Conservation (phyloP, 225 moss, liverwort and hornwort genomes). For the Pseudoscleropodium purum region DNA sequence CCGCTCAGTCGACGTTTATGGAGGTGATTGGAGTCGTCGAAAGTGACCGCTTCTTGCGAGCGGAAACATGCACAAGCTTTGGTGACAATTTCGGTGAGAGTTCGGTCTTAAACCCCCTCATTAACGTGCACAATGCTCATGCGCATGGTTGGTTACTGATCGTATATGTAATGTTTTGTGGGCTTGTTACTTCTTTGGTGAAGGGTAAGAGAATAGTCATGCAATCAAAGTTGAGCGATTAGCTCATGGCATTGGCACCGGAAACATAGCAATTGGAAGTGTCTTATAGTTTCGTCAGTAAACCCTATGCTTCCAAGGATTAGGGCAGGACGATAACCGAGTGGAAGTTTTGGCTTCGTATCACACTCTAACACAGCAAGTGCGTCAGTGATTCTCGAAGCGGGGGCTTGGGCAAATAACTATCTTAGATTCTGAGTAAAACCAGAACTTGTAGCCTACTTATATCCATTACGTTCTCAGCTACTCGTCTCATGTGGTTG, state of each 20-base stretch:
- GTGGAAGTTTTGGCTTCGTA: background rate
- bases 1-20: slow-evolving; percentile 50
- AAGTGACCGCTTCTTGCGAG: slow-evolving; percentile 51
- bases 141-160: background rate
- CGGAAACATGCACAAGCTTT: slow-evolving; percentile 75
- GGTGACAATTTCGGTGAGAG: slow-evolving; percentile 78
- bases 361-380: too few species aligned
- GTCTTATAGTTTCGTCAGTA: background rate
- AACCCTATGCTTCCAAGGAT: background rate
- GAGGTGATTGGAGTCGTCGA: slow-evolving; percentile 89
- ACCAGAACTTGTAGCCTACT: background rate
- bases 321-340: background rate
- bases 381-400: background rate
- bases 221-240: background rate
- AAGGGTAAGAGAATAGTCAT: background rate
- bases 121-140: background rate
- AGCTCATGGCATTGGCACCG: background rate
- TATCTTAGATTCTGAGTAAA: background rate
- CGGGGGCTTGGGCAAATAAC: background rate
- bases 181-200: background rate
- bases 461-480: background rate
- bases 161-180: background rate
- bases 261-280: background rate
- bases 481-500: background rate
- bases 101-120: background rate